phyloP scores from a whole-genome alignment of 2,329 filamentous ascomycete genomes.

The Leptographium galeiforme region DNA sequence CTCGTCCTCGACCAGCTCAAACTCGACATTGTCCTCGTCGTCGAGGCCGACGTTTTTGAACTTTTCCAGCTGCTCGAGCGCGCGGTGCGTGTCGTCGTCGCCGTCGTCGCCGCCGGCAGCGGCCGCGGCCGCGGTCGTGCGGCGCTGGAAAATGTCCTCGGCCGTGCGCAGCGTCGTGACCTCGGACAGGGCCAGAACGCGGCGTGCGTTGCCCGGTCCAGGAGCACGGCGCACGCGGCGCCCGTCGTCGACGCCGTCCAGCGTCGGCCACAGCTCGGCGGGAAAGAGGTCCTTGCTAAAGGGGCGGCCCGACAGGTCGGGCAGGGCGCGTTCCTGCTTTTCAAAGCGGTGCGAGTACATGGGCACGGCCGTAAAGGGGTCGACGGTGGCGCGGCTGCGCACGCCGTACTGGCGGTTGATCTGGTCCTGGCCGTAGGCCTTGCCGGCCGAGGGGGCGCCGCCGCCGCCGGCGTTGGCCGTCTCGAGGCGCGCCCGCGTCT shows the following conservation, averaged over 20 bases:
- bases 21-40: slow-evolving; percentile 22
- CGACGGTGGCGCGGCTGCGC: slow-evolving; percentile 40
- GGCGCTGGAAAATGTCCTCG: slow-evolving; percentile 35
- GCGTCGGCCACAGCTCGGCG: slow-evolving; percentile 38
- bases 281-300: slow-evolving; percentile 40
- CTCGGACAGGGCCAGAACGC: slow-evolving; percentile 31
- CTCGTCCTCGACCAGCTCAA: slow-evolving; percentile 33
- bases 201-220: slow-evolving; percentile 1
- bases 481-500: slow-evolving; percentile 32
- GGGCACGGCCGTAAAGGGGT: slow-evolving; percentile 46
- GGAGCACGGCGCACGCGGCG: slow-evolving; percentile 11
- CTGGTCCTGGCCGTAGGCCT: slow-evolving; percentile 43
- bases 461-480: slow-evolving; percentile 11
- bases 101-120: slow-evolving; percentile 8
- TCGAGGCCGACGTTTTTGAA: slow-evolving; percentile 27
- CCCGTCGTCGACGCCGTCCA: slow-evolving; percentile 32
- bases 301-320: slow-evolving; percentile 36
- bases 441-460: slow-evolving; percentile 16
- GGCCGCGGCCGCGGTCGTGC: slow-evolving; percentile 17
- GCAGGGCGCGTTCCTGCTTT: slow-evolving; percentile 36
- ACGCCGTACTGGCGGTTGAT: slow-evolving; percentile 42
- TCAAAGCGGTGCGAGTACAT: slow-evolving; percentile 43
- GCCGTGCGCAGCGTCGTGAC: slow-evolving; percentile 35
- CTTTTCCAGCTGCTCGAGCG: slow-evolving; percentile 31
- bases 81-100: slow-evolving; percentile 16